Conservation (phyloP, 371 early-diverging fungal species). For the Mucor plumbeus region DNA sequence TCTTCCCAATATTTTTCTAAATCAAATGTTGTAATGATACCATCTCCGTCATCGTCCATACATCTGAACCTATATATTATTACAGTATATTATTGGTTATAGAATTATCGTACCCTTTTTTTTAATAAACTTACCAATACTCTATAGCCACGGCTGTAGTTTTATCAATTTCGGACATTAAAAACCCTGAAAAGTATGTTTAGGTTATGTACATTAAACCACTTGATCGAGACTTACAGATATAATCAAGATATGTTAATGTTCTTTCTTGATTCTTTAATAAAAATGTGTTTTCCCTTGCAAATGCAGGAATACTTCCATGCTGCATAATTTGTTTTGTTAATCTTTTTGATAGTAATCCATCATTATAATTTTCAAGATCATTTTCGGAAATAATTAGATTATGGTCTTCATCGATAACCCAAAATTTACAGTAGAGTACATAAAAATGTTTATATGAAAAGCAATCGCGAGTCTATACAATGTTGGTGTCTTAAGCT, state of each 20-base stretch:
- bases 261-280: neutral
- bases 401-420: constrained; percentile 83
- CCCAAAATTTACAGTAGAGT: constrained; percentile 95
- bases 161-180: constrained; percentile 90
- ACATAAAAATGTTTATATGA: constrained; percentile 98
- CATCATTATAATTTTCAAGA: constrained; percentile 68
- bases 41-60: constrained; percentile 91
- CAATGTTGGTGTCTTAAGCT: neutral
- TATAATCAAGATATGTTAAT: constrained; percentile 63
- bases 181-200: constrained; percentile 64
- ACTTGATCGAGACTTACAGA: constrained; percentile 19
- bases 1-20: constrained; percentile 84
- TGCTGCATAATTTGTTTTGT: constrained; percentile 67
- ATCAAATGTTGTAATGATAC: constrained; percentile 84
- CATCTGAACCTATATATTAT: constrained; percentile 70
- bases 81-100: neutral
- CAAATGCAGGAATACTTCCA: constrained; percentile 42
- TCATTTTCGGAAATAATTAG: constrained; percentile 68
- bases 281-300: neutral
- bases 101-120: neutral
- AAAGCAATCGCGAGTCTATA: constrained; percentile 73
- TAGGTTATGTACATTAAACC: too few relatives aligned
- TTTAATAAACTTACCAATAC: constrained; percentile 69
- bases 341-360: constrained; percentile 60
- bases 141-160: constrained; percentile 77